Base-by-base conservation (phyloP, 257 asterid genomes). In the Salvia splendens region DNA sequence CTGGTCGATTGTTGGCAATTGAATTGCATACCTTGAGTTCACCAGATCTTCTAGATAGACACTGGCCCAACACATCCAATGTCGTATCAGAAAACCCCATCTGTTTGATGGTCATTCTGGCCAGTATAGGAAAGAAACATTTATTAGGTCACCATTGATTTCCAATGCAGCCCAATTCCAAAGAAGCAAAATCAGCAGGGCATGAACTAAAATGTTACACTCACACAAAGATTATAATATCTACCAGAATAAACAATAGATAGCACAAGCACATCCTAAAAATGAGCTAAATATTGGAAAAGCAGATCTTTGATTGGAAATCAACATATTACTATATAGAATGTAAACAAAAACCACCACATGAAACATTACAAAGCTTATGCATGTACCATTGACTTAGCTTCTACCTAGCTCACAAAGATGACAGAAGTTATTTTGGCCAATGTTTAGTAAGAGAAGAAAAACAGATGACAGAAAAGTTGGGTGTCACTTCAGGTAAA, bases 11-110 rank as follows among this genome's bases (percentile, higher is more conserved):
- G 54, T 58, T 43, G 42, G 59, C 40, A 49, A 57, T 38, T 76
- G 20, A 58, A 73, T 63, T 52, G 59, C 71, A 82, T 82, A 92
- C 98, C 96, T 87, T 89, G 71, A 92, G 78, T 42, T 87, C 95
- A 78, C 64, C 16, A 63, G 95, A 79, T 79, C 83, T 89, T 75
- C 93, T 85, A 66, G 87, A 85, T 61, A 92, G 83, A 78, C 80
- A 81, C 65, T 80, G 82, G 40, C 90, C 95, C 79, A 92, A 73
- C 70, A 79, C 68, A 75, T 87, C 85, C 81, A 89, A 73, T 53
- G 92, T 77, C 64, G 15, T 52, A 72, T 92, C 92, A 33, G 92
- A 87, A 46, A 77, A 50, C 5, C 98, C 96, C 68, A 74, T 67
- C 76, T 80, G 76, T 70, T 80, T 73, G 41, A 86, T 74, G 71